Conservation (phyloP, 306 rosid genomes). For the Hylodesmum podocarpum region DNA sequence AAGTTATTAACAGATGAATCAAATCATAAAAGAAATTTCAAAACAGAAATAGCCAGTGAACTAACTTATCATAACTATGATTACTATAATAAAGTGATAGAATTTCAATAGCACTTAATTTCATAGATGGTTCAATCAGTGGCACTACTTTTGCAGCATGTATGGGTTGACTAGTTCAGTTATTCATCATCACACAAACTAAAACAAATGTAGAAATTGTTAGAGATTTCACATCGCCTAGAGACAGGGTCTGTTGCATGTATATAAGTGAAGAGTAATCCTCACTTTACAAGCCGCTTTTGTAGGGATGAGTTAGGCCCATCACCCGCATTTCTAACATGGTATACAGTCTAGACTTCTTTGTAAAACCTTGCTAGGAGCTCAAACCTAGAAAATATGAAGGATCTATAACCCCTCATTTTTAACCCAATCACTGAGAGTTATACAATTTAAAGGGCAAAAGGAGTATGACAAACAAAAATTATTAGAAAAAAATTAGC, state of each 20-base stretch:
- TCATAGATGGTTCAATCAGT: neutral
- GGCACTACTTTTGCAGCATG: neutral
- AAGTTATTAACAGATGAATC: neutral
- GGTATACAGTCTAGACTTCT: too few species aligned
- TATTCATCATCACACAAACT: neutral
- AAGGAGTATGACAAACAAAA: neutral
- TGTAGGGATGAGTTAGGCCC: too few species aligned
- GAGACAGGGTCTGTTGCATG: too few species aligned
- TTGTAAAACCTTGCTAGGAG: neutral
- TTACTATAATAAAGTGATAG: neutral
- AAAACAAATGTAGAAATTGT: neutral
- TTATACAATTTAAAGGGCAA: neutral
- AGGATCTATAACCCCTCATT: neutral
- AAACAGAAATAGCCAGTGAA: neutral
- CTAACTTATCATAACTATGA: neutral
- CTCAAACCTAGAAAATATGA: neutral
- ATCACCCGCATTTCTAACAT: too few species aligned
- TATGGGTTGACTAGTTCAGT: neutral
- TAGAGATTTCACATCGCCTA: too few species aligned
- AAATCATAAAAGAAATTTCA: neutral
- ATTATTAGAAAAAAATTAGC: neutral
- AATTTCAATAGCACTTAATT: neutral
- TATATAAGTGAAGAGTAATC: too few species aligned
- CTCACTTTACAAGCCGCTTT: too few species aligned
- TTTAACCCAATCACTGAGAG: neutral